phyloP scores from a whole-genome alignment of 2,329 filamentous ascomycete genomes.

The Aspergillus arachidicola region DNA sequence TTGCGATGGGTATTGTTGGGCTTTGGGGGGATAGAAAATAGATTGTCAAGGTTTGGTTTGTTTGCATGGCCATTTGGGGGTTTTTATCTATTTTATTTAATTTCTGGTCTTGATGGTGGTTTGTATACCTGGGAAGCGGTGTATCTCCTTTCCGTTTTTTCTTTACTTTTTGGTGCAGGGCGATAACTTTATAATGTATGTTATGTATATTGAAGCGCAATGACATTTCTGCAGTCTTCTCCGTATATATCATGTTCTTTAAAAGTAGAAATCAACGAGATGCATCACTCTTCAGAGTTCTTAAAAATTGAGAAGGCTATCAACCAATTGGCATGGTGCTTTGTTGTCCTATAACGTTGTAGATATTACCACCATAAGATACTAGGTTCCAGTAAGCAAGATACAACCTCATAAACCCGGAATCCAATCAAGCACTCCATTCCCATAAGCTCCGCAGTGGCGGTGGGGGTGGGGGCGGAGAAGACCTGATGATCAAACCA shows the following conservation, averaged over 20 bases:
- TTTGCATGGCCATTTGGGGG: neutral
- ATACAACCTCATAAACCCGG: too few relatives aligned
- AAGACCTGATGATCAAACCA: neutral
- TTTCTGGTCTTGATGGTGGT: neutral
- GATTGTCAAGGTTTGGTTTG: neutral
- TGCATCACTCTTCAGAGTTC: too few relatives aligned
- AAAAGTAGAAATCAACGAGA: too few relatives aligned
- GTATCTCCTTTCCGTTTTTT: neutral
- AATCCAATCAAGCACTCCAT: neutral
- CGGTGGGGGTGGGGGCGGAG: conserved; percentile 26
- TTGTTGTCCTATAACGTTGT: too few relatives aligned
- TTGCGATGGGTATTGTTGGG: conserved; percentile 51
- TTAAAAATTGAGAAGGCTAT: too few relatives aligned
- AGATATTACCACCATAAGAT: too few relatives aligned
- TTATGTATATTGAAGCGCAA: neutral
- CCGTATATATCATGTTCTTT: neutral
- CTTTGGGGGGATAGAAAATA: conserved; percentile 48
- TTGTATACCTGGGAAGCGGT: neutral
- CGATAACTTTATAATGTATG: neutral
- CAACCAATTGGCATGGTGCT: too few relatives aligned
- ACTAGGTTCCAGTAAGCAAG: too few relatives aligned
- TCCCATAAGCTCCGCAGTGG: conserved; percentile 20
- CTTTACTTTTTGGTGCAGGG: neutral
- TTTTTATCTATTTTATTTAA: conserved; percentile 3
- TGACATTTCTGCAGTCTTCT: neutral